A percentile compares a stretch with the other conserved stretches of the same genome.
Conservation (phyloP, 2,329 filamentous ascomycete genomes). For the Apiospora marii region DNA sequence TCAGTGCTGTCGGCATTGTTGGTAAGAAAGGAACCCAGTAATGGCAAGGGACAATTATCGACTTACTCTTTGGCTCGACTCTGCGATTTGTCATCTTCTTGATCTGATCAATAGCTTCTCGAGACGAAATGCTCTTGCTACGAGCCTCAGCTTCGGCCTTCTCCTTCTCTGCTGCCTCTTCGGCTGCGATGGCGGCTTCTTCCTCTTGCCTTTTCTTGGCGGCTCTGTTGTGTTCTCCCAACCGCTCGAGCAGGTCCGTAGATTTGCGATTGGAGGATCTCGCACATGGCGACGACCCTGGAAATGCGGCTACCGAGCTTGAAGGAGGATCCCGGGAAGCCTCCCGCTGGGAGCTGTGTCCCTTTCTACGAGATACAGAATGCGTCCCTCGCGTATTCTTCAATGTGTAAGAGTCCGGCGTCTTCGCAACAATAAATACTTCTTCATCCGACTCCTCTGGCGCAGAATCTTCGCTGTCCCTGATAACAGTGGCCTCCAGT, state of each 20-base stretch:
- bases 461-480: neutral
- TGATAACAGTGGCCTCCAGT: neutral
- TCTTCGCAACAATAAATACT: neutral
- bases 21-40: constrained; percentile 1
- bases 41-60: neutral
- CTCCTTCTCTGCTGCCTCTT: neutral
- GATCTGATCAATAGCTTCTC: constrained; percentile 20
- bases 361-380: constrained; percentile 14
- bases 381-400: constrained; percentile 9
- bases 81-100: constrained; percentile 26
- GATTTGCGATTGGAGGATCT: neutral
- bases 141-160: neutral
- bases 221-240: neutral
- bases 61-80: constrained; percentile 29
- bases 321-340: neutral
- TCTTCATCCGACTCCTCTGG: neutral
- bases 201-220: neutral
- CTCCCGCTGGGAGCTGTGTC: constrained; percentile 1
- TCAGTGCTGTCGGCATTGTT: neutral
- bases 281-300: neutral
- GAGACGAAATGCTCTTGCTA: neutral
- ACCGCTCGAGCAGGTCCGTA: neutral
- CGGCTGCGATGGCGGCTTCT: neutral
- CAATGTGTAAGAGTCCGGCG: constrained; percentile 1
- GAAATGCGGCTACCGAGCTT: neutral